Percentiles rank a stretch among this genome's conserved stretches.
Conservation (phyloP, 176 grass and related monocot genomes). For the bread wheat (Triticum aestivum) region IWGSC_CS_RefSeq_v2.1 NC_057797.1:69931738-69932237, state of each 20-base stretch:
- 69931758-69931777: too few species aligned
- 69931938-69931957: slow-evolving; percentile 50
- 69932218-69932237: not conserved
- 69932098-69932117: slow-evolving; percentile 50
- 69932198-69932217: not conserved
- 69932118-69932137: slow-evolving; percentile 6
- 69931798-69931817: not conserved
- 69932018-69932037: slow-evolving; percentile 26
- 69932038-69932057: slow-evolving; percentile 46
- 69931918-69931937: slow-evolving; percentile 61
- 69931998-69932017: slow-evolving; percentile 16
- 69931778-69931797: too few species aligned
- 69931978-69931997: slow-evolving; percentile 40
- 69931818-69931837: not conserved
- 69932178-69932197: not conserved
- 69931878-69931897: not conserved
- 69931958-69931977: slow-evolving; percentile 52
- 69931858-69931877: slow-evolving; percentile 5
- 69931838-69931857: not conserved
- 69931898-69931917: slow-evolving; percentile 51
- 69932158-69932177: not conserved
- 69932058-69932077: slow-evolving; percentile 70
- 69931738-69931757: too few species aligned
- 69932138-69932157: not conserved
- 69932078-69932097: slow-evolving; percentile 82